Base-by-base conservation (phyloP, 164 flowering plant species). In the Chloranthus sessilifolius region DNA sequence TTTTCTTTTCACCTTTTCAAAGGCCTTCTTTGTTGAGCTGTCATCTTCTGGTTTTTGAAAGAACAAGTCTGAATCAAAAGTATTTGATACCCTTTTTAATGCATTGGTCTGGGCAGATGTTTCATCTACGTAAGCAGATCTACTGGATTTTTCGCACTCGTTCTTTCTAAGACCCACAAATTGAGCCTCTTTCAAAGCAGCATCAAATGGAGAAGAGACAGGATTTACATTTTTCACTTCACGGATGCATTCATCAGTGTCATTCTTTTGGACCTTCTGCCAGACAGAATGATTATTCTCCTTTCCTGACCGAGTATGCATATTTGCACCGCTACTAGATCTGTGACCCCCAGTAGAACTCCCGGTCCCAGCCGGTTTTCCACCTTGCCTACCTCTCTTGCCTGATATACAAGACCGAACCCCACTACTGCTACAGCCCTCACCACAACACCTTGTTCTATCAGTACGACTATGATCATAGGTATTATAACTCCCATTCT, bases 201-300 rank as follows among this genome's bases (percentile, higher is more conserved):
- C 21, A 48, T 56, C 59, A 57, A 40, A 31, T 47, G 56, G 68
- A 26, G 60, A 43, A 47, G 45, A 25, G 41, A 37, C 56, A 21
- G 57, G 7, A 55, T 47, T 45, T 25, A 1, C 45, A 24, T 51
- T 56, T 68, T 59, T 73, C 27, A 30, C 2, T 19, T 68, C 68
- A 46, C 26, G 47, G 49, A n/a, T 50, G 43, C 50, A 41, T 25
- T 40, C 74, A 47, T 54, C 34, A 3, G 28, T 47, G 56, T 49
- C 52, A 49, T 52, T 69, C 58, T 35, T 70, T 46, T 36, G 70
- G 40, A 76, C 80, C 66, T 62, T 74, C 70, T 72, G 72, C 83
- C 88, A 78, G 26, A 78, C 65, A 59, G 77, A 63, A 64, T 65
- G 68, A 52, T 41, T 62, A 48, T 69, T 76, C 42, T 77, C 78